Conservation (phyloP, 2,329 filamentous ascomycete species). For the Clonostachys rhizophaga region DNA sequence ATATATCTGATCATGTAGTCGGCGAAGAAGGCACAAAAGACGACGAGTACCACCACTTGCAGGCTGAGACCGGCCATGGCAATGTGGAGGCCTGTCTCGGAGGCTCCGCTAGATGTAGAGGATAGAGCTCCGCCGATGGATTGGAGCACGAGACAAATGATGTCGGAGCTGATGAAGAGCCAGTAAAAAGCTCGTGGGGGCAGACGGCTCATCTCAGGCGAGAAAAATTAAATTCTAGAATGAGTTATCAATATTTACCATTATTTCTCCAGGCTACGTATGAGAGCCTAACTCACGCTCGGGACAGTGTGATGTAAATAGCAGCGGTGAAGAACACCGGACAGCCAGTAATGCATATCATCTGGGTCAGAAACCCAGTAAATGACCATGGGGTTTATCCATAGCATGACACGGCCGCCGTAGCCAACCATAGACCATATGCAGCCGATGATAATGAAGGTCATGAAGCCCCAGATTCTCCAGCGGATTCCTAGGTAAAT, state of each 20-base stretch:
- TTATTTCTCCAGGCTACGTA: constrained; percentile 21
- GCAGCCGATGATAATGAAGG: constrained; percentile 31
- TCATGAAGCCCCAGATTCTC: constrained; percentile 31
- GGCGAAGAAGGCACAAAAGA: constrained; percentile 41
- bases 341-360: constrained; percentile 28
- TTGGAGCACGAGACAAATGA: constrained; percentile 46
- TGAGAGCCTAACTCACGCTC: constrained; percentile 45
- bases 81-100: constrained; percentile 25
- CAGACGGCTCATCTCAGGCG: constrained; percentile 13
- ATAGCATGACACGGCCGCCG: constrained; percentile 38
- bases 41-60: constrained; percentile 48
- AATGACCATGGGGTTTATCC: constrained; percentile 54
- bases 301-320: neutral
- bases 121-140: constrained; percentile 44
- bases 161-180: constrained; percentile 39
- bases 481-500: constrained; percentile 26
- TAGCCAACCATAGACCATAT: constrained; percentile 1
- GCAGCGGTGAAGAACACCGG: constrained; percentile 42
- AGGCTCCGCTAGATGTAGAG: constrained; percentile 5
- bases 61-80: constrained; percentile 47
- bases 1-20: constrained; percentile 40
- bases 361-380: constrained; percentile 58
- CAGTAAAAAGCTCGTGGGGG: constrained; percentile 16
- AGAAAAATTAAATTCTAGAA: constrained; percentile 14
- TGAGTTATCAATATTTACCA: constrained; percentile 16